Evolutionary conservation across 176 grass and related monocot species (phyloP), one percentile per base, ranked within the genome.

Genomic region (Oryza glaberrima): DNA sequence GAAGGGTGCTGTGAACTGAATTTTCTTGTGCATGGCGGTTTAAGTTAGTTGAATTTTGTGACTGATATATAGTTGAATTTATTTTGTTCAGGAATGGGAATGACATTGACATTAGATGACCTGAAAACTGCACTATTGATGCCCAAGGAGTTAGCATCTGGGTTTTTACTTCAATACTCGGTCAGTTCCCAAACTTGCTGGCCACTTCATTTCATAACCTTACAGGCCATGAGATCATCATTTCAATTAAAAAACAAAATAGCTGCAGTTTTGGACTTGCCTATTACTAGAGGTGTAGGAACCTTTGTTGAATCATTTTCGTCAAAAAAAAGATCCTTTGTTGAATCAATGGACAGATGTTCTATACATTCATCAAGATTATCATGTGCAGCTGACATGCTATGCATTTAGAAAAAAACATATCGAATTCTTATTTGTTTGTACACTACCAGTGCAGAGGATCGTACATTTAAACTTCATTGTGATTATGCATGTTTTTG

Each of bases 41-140:
- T 36, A 75, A 40, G 36, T 67, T 77, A n/a, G 56, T 63, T 73
- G 58, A 10, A 51, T 23, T 67, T 69, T 54, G 15, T 73, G 25
- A 56, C 40, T 61, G 67, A 61, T 13, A 84, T 35, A 63, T 82
- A 12, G 22, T 51, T 70, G 75, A 17, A 63, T 63, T 60, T 10
- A 45, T 65, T 65, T 51, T 65, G 45, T 80, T 13, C 72, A 97
- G 92, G 94, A 77, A 97, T 97, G 95, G 95, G 95, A 17, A 98
- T 98, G 95, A 98, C 95, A 7, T 69, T 98, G 74, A 98, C 92
- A 10, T 79, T 98, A 10, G 84, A 90, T 23, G 92, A 98, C 81
- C 92, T 98, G 32, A 88, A 61, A 84, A 82, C 70, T 3, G 88
- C 90, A 23, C 36, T 98, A 11, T 75, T 93, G 87, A 98, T 98